A percentile compares a stretch with the other conserved stretches of the same genome.
Conservation (phyloP, 768 basidiomycete genomes). For the Collybia sp. region DNA sequence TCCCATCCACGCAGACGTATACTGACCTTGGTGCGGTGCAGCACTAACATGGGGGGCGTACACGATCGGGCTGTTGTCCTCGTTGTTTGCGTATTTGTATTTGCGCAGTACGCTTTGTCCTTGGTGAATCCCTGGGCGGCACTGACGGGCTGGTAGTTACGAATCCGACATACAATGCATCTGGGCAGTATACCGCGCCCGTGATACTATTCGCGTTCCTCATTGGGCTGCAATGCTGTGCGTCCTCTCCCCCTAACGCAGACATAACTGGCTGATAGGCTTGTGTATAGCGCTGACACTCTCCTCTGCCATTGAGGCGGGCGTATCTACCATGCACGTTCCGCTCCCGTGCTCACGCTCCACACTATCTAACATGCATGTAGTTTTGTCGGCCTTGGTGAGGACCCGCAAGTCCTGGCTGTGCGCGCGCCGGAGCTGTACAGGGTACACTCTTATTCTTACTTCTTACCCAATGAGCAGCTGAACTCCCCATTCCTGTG, state of each 20-base stretch:
- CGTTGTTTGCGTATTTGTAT: constrained; percentile 76
- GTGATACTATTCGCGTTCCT: constrained; percentile 77
- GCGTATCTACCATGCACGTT: constrained; percentile 79
- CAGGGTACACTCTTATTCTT: constrained; percentile 31
- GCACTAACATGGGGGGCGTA: constrained; percentile 82
- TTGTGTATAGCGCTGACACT: constrained; percentile 51
- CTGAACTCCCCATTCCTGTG: background rate
- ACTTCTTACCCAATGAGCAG: constrained; percentile 1
- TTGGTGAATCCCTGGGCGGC: background rate
- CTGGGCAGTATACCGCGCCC: constrained; percentile 75
- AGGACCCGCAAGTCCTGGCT: constrained; percentile 77
- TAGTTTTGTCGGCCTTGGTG: constrained; percentile 80
- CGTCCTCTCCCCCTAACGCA: constrained; percentile 17
- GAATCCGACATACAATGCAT: constrained; percentile 65
- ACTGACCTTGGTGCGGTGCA: constrained; percentile 14
- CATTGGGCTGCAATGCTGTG: constrained; percentile 72
- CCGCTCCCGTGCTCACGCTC: background rate
- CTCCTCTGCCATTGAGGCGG: constrained; percentile 75
- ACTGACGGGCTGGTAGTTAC: constrained; percentile 45
- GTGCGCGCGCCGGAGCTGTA: constrained; percentile 71
- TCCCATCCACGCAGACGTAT: background rate
- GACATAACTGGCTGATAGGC: background rate
- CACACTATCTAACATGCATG: background rate
- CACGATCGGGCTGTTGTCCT: constrained; percentile 65
- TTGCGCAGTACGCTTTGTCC: constrained; percentile 49